Evolutionary conservation across 2,329 filamentous ascomycete species (phyloP), one percentile per base, ranked within the genome.

Genomic region (Tolypocladium nubicola): DNA sequence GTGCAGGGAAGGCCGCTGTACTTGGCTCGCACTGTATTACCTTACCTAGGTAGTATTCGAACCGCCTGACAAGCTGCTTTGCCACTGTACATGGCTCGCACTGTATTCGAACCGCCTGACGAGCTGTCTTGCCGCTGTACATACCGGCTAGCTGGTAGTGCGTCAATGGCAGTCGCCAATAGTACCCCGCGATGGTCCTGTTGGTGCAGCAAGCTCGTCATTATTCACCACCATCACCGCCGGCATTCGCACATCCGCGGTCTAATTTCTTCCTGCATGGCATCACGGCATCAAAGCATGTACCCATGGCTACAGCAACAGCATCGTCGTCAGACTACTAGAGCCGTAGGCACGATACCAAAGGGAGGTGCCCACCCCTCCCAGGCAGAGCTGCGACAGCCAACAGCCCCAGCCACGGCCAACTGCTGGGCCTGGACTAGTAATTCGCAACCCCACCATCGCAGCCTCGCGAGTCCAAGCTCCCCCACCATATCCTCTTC

Each of bases 401-500:
- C 26, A 21, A 38, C 26, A 50, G 47, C 14, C 26, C 13, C n/a
- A 53, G 33, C 21, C 35, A 39, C 35, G 14, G 35, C 50, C 37
- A 16, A 7, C 52, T 39, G 52, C 40, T 54, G 26, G 45, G 26
- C 9, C 33, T 54, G 26, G 19, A 23, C n/a, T 41, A 41, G 4
- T 35, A 41, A 9, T 35, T 21, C 53, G 5, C 35, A 53, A 58
- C 60, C 58, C 60, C 60, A 59, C 62, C 59, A 62, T 61, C 57
- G 57, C 62, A 61, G 60, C 60, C 58, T 62, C 55, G 58, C 54
- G 43, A 26, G 53, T 41, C 53, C 40, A 45, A 26, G 53, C 54
- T 38, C 52, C 38, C 52, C 52, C 52, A n/a, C 52, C 30, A 53
- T 53, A 50, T 35, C 30, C 19, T 35, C 45, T 26, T 49, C 47